Evolutionary conservation across 495 filamentous ascomycete species (phyloP).

Genomic region (Aspergillus kassunensis): DNA sequence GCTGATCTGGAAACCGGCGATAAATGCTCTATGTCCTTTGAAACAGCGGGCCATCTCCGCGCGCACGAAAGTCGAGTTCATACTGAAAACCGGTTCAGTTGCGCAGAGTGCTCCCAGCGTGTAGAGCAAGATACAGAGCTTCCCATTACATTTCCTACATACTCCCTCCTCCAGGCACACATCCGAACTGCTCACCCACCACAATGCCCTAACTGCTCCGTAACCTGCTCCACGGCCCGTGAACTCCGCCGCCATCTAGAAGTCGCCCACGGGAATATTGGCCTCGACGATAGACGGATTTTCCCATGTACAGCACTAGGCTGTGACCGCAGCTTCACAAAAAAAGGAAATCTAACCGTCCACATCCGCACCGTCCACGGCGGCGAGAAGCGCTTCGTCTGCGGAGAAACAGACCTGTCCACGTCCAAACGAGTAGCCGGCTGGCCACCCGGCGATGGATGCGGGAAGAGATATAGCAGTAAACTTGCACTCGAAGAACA

Average conservation of each 20-base stretch:
- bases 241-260: conserved; percentile 68
- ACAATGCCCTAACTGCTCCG: conserved; percentile 67
- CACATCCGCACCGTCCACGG: conserved; percentile 76
- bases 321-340: conserved; percentile 71
- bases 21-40: conserved; percentile 65
- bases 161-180: conserved; percentile 65
- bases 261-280: conserved; percentile 59
- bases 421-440: conserved; percentile 50
- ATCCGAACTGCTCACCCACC: conserved; percentile 67
- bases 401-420: conserved; percentile 61
- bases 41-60: conserved; percentile 62
- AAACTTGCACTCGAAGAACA: conserved; percentile 79
- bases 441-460: conserved; percentile 70
- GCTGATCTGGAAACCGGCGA: conserved; percentile 53
- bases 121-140: conserved; percentile 18
- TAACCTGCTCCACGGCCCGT: conserved; percentile 54
- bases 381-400: conserved; percentile 63
- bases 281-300: conserved; percentile 56
- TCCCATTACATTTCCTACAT: conserved; percentile 62
- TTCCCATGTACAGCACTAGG: conserved; percentile 59
- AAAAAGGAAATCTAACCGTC: conserved; percentile 70
- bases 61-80: conserved; percentile 70
- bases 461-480: conserved; percentile 62
- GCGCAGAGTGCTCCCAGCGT: conserved; percentile 57
- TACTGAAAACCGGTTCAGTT: conserved; percentile 63